Evolutionary conservation across 768 basidiomycete species (phyloP).

Genomic region (Termitomyces sp.): DNA sequence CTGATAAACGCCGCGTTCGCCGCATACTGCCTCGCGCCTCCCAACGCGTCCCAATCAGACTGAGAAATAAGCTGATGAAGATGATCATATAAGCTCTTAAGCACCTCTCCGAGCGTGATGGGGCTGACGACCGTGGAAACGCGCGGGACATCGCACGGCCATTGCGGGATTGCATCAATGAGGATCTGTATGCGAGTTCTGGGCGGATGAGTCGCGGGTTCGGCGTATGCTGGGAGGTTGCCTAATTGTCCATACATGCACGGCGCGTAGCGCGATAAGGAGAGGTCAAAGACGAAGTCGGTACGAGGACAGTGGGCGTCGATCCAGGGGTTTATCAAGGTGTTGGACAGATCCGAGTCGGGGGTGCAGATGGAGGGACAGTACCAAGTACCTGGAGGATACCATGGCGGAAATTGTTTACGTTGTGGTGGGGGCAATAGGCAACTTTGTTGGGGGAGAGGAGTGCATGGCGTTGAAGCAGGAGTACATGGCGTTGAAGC

Average conservation of each 20-base stretch:
- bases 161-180: conserved; percentile 51
- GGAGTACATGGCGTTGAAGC: not conserved
- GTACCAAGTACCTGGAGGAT: too few relatives aligned
- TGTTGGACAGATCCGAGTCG: too few relatives aligned
- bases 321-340: conserved; percentile 46
- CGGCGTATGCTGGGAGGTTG: conserved; percentile 25
- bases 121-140: too few relatives aligned
- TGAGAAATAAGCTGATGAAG: too few relatives aligned
- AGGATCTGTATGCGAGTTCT: conserved; percentile 48
- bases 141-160: conserved; percentile 57
- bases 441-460: not conserved
- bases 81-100: too few relatives aligned
- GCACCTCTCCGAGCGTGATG: too few relatives aligned
- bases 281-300: conserved; percentile 55
- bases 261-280: conserved; percentile 45
- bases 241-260: conserved; percentile 26
- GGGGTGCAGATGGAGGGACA: too few relatives aligned
- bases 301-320: conserved; percentile 42
- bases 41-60: too few relatives aligned
- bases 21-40: too few relatives aligned
- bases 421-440: not conserved
- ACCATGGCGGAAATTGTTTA: not conserved
- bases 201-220: conserved; percentile 52
- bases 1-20: too few relatives aligned
- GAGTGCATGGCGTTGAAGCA: not conserved